These are phyloP conservation scores for Coniochaeta sp. DNA, from an alignment of 2,329 filamentous ascomycete species.

Conservation along the genomic window DNA sequence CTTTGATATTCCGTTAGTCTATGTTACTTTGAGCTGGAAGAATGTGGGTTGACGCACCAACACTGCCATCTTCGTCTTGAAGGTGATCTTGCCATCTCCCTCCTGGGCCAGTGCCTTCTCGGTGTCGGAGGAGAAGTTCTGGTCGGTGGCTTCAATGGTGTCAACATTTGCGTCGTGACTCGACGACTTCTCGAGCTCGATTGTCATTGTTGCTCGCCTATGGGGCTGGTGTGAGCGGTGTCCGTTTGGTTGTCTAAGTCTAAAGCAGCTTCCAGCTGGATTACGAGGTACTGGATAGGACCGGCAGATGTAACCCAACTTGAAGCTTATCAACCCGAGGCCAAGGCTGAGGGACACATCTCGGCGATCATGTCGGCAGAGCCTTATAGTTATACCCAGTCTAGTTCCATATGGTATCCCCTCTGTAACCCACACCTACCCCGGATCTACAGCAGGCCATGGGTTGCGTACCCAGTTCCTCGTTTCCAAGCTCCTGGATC, in stretches of 20 bases:
- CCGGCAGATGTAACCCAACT: neutral
- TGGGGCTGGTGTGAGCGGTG: neutral
- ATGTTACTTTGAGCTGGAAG: neutral
- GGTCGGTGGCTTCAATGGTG: neutral
- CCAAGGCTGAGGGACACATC: neutral
- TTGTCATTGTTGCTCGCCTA: neutral
- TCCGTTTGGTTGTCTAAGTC: neutral
- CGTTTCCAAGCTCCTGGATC: neutral
- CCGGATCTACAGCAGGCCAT: neutral
- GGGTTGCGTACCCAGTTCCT: neutral
- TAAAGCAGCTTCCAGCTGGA: neutral
- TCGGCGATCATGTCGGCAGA: neutral
- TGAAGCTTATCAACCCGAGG: neutral
- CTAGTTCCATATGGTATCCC: neutral
- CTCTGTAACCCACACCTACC: neutral
- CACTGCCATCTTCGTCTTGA: constrained; percentile 3
- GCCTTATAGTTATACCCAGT: neutral
- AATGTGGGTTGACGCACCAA: neutral
- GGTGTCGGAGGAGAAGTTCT: neutral
- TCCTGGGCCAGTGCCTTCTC: neutral
- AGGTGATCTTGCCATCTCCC: constrained; percentile 3
- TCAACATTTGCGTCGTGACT: neutral
- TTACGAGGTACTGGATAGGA: neutral
- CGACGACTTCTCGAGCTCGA: neutral
- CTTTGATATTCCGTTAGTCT: neutral